These are phyloP conservation scores for Neopestalotiopsis rosae DNA, from an alignment of 2,329 filamentous ascomycete species.

Conservation along the genomic window DNA sequence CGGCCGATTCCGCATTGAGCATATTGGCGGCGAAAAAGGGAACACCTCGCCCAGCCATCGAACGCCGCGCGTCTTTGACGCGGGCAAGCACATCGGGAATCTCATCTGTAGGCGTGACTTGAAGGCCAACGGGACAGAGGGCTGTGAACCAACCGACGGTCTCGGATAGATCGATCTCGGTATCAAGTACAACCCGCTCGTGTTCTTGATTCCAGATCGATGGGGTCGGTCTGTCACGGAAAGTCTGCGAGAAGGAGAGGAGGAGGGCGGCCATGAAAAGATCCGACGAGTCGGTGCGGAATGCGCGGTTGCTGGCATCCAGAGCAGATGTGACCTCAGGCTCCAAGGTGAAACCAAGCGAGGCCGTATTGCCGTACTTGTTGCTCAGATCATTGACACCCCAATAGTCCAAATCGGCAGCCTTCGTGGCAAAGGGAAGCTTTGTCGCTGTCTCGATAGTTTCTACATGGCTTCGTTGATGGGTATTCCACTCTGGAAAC, in stretches of 20 bases:
- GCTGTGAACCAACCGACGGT: conserved; percentile 68
- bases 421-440: conserved; percentile 45
- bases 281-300: conserved; percentile 58
- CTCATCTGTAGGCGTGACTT: conserved; percentile 50
- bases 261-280: conserved; percentile 59
- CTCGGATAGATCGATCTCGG: conserved; percentile 56
- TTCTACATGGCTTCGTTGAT: conserved; percentile 46
- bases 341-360: conserved; percentile 48
- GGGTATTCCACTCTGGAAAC: conserved; percentile 55
- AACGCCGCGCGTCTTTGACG: conserved; percentile 57
- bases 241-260: conserved; percentile 60
- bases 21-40: conserved; percentile 53
- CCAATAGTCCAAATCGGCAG: conserved; percentile 54
- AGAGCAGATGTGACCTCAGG: conserved; percentile 48
- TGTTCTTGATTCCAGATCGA: conserved; percentile 61
- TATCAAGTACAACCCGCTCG: conserved; percentile 50
- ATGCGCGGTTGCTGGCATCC: conserved; percentile 48
- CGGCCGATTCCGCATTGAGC: conserved; percentile 31
- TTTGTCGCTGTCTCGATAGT: conserved; percentile 30
- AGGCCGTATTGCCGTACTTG: conserved; percentile 49
- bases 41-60: conserved; percentile 49
- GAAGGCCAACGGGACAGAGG: conserved; percentile 55
- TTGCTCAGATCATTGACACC: conserved; percentile 48
- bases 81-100: conserved; percentile 56
- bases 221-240: conserved; percentile 55